Evolutionary conservation across 139 green algal species (phyloP), one percentile per base, ranked within the genome.

Genomic region (Chlorella vulgaris): DNA sequence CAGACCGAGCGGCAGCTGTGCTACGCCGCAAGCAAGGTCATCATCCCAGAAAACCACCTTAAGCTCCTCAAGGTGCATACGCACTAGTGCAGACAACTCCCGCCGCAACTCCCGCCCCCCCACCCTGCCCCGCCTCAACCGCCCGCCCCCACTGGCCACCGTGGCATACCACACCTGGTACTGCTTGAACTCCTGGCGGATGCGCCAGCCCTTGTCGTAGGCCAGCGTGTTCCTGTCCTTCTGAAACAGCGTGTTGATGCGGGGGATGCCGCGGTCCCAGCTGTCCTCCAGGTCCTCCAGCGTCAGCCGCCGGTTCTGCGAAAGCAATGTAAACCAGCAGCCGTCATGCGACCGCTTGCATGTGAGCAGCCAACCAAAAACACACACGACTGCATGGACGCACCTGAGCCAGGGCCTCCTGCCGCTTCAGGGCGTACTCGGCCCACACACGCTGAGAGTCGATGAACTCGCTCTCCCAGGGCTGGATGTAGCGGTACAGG

Each of bases 231-330:
- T 96, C 2, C 97, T 88, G 88, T 99, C 97, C 73, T 98, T 97
- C 84, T 99, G 95, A 91, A 99, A 99, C 40, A 99, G 94, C 38
- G 97, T 99, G 91, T 99, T 99, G 93, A 99, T 99, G 81, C 97
- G 91, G 0, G 97, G 97, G 81, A 99, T 98, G 70, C 97, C 97
- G 61, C 97, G 92, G 91, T 99, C 97, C 97, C 97, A 99, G 39
- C 84, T 93, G 88, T 99, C 97, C 89, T 98, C 95, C 85, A 98
- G 89, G 81, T 98, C 95, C 88, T 98, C 94, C 74, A 97, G 88
- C 15, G 94, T 98, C 24, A 98, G 89, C 13, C 94, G 86, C 31
- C 94, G 80, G 80, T 91, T 93, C 84, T 92, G 90, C 66, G 24
- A 19, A 19, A 74, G 65, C n/a, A 40, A 19, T 50, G 65, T 21